Percentiles rank a stretch among this genome's conserved stretches.
phyloP scores from a whole-genome alignment of 768 basidiomycete genomes.

The Phylloporus sp. region DNA sequence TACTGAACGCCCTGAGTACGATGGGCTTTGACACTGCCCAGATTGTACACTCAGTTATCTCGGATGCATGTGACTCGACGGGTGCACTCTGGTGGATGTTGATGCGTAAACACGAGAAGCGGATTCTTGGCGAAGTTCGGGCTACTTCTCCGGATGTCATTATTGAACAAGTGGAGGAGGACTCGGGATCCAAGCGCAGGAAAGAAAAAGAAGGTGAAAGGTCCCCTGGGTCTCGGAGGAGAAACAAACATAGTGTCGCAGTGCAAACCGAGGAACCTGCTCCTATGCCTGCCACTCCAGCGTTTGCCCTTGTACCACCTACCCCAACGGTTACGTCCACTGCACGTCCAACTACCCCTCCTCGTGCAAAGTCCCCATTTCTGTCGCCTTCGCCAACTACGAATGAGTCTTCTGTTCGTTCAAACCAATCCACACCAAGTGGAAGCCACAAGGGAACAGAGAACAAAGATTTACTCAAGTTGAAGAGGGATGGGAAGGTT shows the following conservation, averaged over 20 bases:
- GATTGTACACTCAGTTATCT: slow-evolving; percentile 88
- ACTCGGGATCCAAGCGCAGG: slow-evolving; percentile 27
- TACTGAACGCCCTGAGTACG: slow-evolving; percentile 66
- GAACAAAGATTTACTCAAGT: slow-evolving; percentile 40
- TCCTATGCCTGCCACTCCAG: slow-evolving; percentile 41
- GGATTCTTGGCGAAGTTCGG: slow-evolving; percentile 37
- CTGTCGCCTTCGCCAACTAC: slow-evolving; percentile 53
- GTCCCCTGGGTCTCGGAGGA: slow-evolving; percentile 19
- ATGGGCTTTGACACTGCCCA: slow-evolving; percentile 93
- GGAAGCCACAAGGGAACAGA: slow-evolving; percentile 52
- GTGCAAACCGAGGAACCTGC: slow-evolving; percentile 44
- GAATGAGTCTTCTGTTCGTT: slow-evolving; percentile 47
- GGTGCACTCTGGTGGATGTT: slow-evolving; percentile 98
- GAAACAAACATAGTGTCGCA: slow-evolving; percentile 25
- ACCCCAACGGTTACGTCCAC: slow-evolving; percentile 55
- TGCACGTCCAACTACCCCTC: slow-evolving; percentile 46
- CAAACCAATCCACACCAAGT: slow-evolving; percentile 66
- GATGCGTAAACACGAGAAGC: slow-evolving; percentile 70
- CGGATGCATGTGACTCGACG: slow-evolving; percentile 87
- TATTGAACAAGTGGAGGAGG: slow-evolving; percentile 15
- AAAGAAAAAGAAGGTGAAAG: slow-evolving; percentile 27
- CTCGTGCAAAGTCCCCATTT: slow-evolving; percentile 46
- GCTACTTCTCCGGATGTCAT: slow-evolving; percentile 14
- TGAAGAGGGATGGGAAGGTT: slow-evolving; percentile 51
- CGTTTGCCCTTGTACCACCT: slow-evolving; percentile 70